Evolutionary conservation across 139 green algal species (phyloP), one percentile per base, ranked within the genome.

Genomic region (Chlorella sp.): DNA sequence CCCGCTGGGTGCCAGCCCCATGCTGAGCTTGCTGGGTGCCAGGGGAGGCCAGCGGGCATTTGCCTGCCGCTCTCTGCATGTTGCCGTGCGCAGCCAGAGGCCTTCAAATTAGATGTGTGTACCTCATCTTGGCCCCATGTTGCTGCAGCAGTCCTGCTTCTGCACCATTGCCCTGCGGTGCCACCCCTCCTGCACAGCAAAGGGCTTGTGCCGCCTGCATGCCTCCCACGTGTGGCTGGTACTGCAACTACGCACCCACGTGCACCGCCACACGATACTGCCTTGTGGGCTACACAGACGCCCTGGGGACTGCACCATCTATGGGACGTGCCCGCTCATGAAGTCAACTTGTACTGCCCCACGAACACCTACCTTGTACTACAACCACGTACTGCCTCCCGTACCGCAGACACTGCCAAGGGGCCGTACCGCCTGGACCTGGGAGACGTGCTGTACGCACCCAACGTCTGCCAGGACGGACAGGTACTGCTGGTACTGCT

Each of bases 381-480:
- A 2, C 37, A 21, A 57, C 53, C 26, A 9, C 11, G 64, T 71
- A 28, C 64, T 32, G 32, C 71, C 71, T 40, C 32, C 64, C 9
- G 14, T 37, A 66, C 39, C 32, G 64, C 84, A 88, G 84, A 88
- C 5, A 64, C 37, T 0, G 84, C 94, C 34, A 91, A 92, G 61
- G 95, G 95, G 3, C 95, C 95, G n/a, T 91, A 91, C 53, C 86
- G 90, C 21, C 91, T 96, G 37, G 95, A 96, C 81, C 87, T 96
- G 61, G 95, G 95, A 3, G 92, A 96, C 79, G 80, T 95, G 0
- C 89, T 96, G 30, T 96, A 96, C 82, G 95, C 95, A 12, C 95
- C 95, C 53, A 96, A 96, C 83, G 91, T 95, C 37, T 90, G 92
- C 69, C 86, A 92, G 42, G 94, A 96, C 73, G 89, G 39, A n/a